Evolutionary conservation across 1,139 yeast genomes (phyloP), one percentile per base, ranked within the genome.

Genomic region (Dujonia santamariae): DNA sequence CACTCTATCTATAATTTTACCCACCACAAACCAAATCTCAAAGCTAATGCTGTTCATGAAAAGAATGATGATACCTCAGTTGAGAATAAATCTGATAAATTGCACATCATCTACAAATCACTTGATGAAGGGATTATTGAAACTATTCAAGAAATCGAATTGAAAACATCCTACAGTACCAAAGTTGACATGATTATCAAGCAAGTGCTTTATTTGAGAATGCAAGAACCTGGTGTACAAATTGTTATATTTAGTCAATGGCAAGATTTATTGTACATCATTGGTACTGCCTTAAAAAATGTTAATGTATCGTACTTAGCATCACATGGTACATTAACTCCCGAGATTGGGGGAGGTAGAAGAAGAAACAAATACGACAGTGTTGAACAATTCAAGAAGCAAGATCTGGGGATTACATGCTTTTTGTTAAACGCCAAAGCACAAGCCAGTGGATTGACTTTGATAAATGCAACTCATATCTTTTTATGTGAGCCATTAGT

Each of bases 381-480:
- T 13, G 80, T 83, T 29, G 79, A 79, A 30, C 60, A 60, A 28
- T 90, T 90, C 59, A 85, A 83, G 43, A 72, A 70, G 34, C 77
- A 86, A 2, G 36, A 40, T 39, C 63, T 75, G 4, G 56, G 63
- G 1, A 72, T 85, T n/a, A 84, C 96, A 0, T 88, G 97, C 54
- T 80, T 90, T 50, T 57, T 92, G 28, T 61, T 92, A 44, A 86
- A 87, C 58, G 92, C 96, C 0, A 81, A 78, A 46, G 84, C 90
- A 0, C 86, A 88, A 51, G 88, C 96, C 7, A 79, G 96, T 20
- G 98, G 97, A 0, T 65, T 92, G 45, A 92, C 96, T 3, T 67
- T 92, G 43, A 79, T 88, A 11, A 90, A 90, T 62, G 97, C 97
- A 1, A 81, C 86, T 1, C 96, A 92, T 55, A 90, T 92, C 0